Conservation (phyloP, 2,329 filamentous ascomycete genomes). For the Metarhizium sp. region DNA sequence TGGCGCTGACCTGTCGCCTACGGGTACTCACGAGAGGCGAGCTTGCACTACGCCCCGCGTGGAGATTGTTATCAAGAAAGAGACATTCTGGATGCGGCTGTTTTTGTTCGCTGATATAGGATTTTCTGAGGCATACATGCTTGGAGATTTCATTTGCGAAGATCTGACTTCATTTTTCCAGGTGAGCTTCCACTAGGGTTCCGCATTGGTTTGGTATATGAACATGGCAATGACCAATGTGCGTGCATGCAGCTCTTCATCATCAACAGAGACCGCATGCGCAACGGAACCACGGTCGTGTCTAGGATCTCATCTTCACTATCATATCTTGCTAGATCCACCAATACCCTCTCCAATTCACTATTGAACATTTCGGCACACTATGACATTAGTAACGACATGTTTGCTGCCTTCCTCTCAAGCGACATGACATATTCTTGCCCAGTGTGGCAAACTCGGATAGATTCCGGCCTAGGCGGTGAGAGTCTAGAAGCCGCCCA, state of each 20-base stretch:
- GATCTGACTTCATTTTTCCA: slow-evolving; percentile 62
- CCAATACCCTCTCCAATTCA: slow-evolving; percentile 48
- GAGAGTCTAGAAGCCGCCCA: slow-evolving; percentile 59
- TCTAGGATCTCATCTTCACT: slow-evolving; percentile 50
- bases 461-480: slow-evolving; percentile 9
- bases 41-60: slow-evolving; percentile 30
- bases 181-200: slow-evolving; percentile 26
- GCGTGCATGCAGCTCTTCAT: slow-evolving; percentile 51
- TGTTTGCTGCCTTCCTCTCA: slow-evolving; percentile 66
- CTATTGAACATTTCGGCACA: slow-evolving; percentile 61
- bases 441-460: slow-evolving; percentile 46
- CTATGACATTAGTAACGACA: slow-evolving; percentile 68
- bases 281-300: slow-evolving; percentile 54
- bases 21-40: slow-evolving; percentile 25
- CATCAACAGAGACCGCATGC: slow-evolving; percentile 52
- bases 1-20: slow-evolving; percentile 24
- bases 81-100: slow-evolving; percentile 61
- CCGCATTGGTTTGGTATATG: neutral
- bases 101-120: slow-evolving; percentile 67
- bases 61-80: slow-evolving; percentile 51
- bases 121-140: slow-evolving; percentile 65
- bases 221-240: neutral
- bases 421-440: slow-evolving; percentile 73
- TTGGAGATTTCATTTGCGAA: slow-evolving; percentile 58
- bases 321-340: slow-evolving; percentile 46